Evolutionary conservation across 257 asterid genomes (phyloP), one percentile per base, ranked within the genome.

Genomic region (Striga asiatica): DNA sequence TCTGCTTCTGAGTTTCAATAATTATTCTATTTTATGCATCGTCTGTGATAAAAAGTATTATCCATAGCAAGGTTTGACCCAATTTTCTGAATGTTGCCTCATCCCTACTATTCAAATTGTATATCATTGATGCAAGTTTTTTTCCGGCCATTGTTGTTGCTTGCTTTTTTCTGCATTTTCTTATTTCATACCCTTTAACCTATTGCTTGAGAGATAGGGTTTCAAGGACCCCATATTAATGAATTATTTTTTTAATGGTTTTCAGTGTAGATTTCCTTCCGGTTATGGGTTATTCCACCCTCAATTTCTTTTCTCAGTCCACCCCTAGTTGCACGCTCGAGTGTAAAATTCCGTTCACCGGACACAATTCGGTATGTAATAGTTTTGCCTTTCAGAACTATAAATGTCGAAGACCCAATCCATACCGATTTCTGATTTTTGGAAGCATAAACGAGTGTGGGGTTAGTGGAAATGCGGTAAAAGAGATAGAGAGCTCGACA

Each of bases 241-340:
- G 35, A 46, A 45, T 18, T n/a, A n/a, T 6, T 38, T 18, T 24
- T 37, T 54, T 28, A 21, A 47, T 56, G 43, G 45, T 45, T 37
- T 3, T 9, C 25, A 20, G 45, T 4, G 20, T 22, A 28, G 35
- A 11, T 58, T 64, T 52, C 21, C 39, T 17, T 0, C 4, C 21
- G 17, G 12, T 7, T 18, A 76, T 71, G 82, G 67, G 42, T 35
- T 75, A 19, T 60, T 57, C 52, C 22, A 45, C 65, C 50, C 55
- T 61, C 16, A 71, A 55, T 24, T 51, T 47, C 32, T 59, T 35
- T 43, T 42, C 59, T 66, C 28, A 46, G 52, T 31, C 73, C 34
- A 60, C 55, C 62, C 65, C 71, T 4, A 11, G 60, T 23, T 66
- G 47, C 51, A n/a, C 14, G 13, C 50, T 32, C n/a, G 52, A 10